phyloP scores from a whole-genome alignment of 768 basidiomycete genomes.

The Lentinula lateritia region DNA sequence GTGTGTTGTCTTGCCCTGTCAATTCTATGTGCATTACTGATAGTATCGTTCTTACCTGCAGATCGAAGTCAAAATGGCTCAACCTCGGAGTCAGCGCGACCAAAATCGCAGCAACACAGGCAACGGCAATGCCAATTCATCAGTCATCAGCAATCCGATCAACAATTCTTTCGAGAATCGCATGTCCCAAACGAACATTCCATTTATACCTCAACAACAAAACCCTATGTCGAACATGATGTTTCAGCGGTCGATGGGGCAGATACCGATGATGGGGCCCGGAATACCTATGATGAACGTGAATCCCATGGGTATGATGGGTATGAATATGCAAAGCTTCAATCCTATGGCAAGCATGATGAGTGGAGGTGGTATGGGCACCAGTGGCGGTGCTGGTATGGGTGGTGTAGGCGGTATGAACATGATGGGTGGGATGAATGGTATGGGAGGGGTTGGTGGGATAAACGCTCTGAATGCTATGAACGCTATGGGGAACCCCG shows the following conservation, averaged over 20 bases:
- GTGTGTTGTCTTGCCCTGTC: constrained; percentile 28
- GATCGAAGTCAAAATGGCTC: constrained; percentile 83
- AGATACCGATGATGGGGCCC: constrained; percentile 37
- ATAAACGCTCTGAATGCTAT: constrained; percentile 19
- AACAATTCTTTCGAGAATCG: constrained; percentile 25
- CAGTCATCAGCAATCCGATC: constrained; percentile 12
- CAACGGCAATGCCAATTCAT: constrained; percentile 17
- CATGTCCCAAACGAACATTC: constrained; percentile 25
- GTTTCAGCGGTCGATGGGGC: constrained; percentile 45
- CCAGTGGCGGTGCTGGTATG: constrained; percentile 13
- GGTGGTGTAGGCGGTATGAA: constrained; percentile 23
- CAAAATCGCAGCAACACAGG: constrained; percentile 33
- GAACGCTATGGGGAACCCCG: constrained; percentile 32
- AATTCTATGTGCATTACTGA: too few species aligned
- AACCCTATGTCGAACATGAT: constrained; percentile 38
- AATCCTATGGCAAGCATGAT: constrained; percentile 29
- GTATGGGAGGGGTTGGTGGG: constrained; percentile 14
- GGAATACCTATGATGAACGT: constrained; percentile 34
- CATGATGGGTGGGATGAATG: constrained; percentile 17
- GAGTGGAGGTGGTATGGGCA: constrained; percentile 12
- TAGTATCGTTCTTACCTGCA: constrained; percentile 17
- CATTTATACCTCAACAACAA: constrained; percentile 27
- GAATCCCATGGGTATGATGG: constrained; percentile 46
- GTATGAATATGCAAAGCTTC: constrained; percentile 34
- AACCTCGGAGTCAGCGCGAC: constrained; percentile 62